Percentiles rank a stretch among this genome's conserved stretches.
phyloP scores from a whole-genome alignment of 2,329 filamentous ascomycete genomes.

The Neopestalotiopsis sp. region DNA sequence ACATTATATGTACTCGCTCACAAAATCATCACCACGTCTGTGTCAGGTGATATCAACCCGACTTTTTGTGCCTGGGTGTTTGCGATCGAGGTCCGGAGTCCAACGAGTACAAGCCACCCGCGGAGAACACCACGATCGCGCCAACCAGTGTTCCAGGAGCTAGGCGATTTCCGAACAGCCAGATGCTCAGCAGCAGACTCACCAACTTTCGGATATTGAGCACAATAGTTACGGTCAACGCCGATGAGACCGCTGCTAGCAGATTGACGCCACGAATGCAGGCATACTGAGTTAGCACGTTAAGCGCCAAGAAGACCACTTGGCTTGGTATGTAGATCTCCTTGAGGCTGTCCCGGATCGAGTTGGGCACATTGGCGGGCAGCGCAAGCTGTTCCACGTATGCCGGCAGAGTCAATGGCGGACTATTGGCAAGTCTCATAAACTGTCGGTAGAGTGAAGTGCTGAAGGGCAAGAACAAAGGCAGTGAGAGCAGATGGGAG shows the following conservation, averaged over 20 bases:
- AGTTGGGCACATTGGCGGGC: slow-evolving; percentile 41
- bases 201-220: slow-evolving; percentile 94
- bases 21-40: neutral
- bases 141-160: slow-evolving; percentile 79
- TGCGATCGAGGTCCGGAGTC: slow-evolving; percentile 57
- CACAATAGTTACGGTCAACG: slow-evolving; percentile 94
- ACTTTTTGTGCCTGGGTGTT: slow-evolving; percentile 30
- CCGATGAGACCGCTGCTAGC: slow-evolving; percentile 86
- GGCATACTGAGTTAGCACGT: slow-evolving; percentile 89
- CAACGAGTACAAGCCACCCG: slow-evolving; percentile 88
- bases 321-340: slow-evolving; percentile 66
- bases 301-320: slow-evolving; percentile 72
- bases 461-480: slow-evolving; percentile 77
- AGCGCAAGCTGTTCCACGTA: slow-evolving; percentile 37
- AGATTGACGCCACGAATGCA: slow-evolving; percentile 97
- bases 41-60: slow-evolving; percentile 12
- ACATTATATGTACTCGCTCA: neutral
- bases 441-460: slow-evolving; percentile 70
- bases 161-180: slow-evolving; percentile 88
- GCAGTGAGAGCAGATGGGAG: slow-evolving; percentile 77
- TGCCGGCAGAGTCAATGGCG: slow-evolving; percentile 58
- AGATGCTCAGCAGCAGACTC: slow-evolving; percentile 88
- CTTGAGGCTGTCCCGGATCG: slow-evolving; percentile 44
- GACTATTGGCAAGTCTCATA: slow-evolving; percentile 64
- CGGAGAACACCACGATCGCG: slow-evolving; percentile 84